These are phyloP conservation scores for Sindora glabra DNA, from an alignment of 306 rosid species.

Conservation along the genomic window DNA sequence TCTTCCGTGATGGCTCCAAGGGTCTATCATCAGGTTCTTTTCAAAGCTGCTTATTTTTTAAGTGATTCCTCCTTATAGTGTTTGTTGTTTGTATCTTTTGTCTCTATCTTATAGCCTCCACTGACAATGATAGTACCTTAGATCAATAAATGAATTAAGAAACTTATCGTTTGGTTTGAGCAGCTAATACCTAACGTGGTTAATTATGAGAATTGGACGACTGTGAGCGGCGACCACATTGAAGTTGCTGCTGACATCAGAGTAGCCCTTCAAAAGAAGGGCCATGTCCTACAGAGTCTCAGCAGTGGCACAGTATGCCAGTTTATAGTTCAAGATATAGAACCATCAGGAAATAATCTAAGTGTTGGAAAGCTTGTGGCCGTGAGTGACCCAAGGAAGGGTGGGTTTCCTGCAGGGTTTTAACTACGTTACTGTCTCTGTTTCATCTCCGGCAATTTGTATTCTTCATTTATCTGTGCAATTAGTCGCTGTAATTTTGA, in stretches of 20 bases:
- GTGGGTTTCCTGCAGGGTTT: constrained; percentile 76
- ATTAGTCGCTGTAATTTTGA: not conserved
- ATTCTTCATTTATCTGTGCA: not conserved
- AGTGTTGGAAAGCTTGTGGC: constrained; percentile 49
- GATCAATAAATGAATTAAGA: not conserved
- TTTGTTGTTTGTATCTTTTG: not conserved
- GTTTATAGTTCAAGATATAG: constrained; percentile 49
- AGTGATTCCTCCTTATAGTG: not conserved
- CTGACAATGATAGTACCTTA: too few relatives aligned
- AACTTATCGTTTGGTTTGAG: constrained; percentile 19
- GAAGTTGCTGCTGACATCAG: constrained; percentile 45
- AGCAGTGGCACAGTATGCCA: constrained; percentile 57
- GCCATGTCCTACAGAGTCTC: constrained; percentile 39
- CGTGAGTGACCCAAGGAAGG: constrained; percentile 84
- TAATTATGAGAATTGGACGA: constrained; percentile 69
- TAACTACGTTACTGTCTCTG: constrained; percentile 14
- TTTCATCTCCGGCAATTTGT: not conserved
- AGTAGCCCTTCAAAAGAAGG: constrained; percentile 50
- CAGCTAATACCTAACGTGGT: constrained; percentile 77
- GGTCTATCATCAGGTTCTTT: constrained; percentile 52
- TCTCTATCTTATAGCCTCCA: too few relatives aligned
- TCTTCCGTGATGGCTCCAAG: constrained; percentile 72
- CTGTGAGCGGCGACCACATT: constrained; percentile 57
- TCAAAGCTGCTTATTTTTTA: not conserved
- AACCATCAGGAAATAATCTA: constrained; percentile 20